Evolutionary conservation across 2,329 filamentous ascomycete species (phyloP), one percentile per base, ranked within the genome.

Genomic region (Emmonsia crescens): DNA sequence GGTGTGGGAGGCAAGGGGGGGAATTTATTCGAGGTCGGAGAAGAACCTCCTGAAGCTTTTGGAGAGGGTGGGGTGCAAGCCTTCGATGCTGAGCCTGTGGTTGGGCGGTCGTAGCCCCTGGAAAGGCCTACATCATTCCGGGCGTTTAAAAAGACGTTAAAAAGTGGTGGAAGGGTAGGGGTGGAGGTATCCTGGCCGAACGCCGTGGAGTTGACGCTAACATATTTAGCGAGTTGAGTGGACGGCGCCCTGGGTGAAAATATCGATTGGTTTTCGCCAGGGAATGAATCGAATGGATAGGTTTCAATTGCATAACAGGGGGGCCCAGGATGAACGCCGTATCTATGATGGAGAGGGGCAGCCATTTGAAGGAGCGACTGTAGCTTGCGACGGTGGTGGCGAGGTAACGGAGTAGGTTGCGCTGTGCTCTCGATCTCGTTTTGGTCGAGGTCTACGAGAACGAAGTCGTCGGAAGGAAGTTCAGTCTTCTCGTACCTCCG

Each of bases 241-340:
- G 85, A 81, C 5, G 83, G 78, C 0, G 92, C 82, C 66, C 82
- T 84, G 24, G 89, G 82, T 48, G 85, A 88, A 75, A 96, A 96
- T 2, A 96, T 80, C 0, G 87, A 82, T 38, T 87, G 82, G 66
- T 90, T 92, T 74, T 99, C 94, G 0, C 89, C 91, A 24, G 91
- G 89, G 72, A 96, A 96, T 2, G 89, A 84, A 72, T 97, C 90
- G 70, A 89, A 89, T 0, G 94, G 94, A 71, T 89, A 99, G 0
- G 92, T 89, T 75, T 99, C 94, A 61, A 96, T 85, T 3, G 91
- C 92, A 74, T 97, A 97, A 3, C 90, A 87, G 40, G 94, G 94
- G 24, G 94, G 91, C 0, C 93, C 94, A n/a, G 86, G 83, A 1
- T 88, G 80, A 2, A 99, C 91, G 46, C 93, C 92, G 69, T 85